Conservation (phyloP, 306 rosid genomes). For the Cucurbita ficifolia region DNA sequence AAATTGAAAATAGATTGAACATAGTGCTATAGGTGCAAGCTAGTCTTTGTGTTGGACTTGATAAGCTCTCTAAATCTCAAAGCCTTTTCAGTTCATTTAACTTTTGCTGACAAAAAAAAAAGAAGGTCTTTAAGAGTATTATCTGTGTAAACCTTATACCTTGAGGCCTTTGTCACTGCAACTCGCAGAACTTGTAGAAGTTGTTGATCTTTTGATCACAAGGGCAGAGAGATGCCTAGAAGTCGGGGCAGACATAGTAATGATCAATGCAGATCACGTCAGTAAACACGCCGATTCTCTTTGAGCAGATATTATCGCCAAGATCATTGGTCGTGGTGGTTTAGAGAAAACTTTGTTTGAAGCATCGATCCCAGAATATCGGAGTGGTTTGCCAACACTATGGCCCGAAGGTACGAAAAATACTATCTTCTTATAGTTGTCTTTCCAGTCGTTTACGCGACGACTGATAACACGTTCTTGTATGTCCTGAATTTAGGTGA, state of each 20-base stretch:
- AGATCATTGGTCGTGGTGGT: constrained; percentile 84
- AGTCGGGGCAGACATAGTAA: constrained; percentile 92
- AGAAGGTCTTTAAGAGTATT: neutral
- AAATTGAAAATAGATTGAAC: neutral
- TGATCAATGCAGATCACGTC: constrained; percentile 74
- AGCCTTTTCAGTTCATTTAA: neutral
- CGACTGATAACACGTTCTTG: too few species aligned
- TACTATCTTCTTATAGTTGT: too few species aligned
- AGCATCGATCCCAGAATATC: constrained; percentile 59
- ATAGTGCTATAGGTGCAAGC: neutral
- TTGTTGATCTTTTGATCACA: constrained; percentile 72
- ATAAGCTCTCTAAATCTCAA: neutral
- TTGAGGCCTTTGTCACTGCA: neutral
- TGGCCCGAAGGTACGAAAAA: too few species aligned
- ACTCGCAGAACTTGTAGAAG: constrained; percentile 65
- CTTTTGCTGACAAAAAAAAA: neutral
- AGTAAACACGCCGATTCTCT: constrained; percentile 42
- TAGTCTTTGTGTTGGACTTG: neutral
- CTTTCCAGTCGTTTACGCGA: too few species aligned
- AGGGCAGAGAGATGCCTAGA: constrained; percentile 91
- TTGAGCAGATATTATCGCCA: constrained; percentile 62
- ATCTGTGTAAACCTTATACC: too few species aligned
- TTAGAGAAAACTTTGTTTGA: constrained; percentile 90
- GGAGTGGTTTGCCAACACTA: constrained; percentile 97
- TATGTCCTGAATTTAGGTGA: too few species aligned